phyloP scores from a whole-genome alignment of 192 early-diverging fungal species.

The Umbelopsis sp. region DNA sequence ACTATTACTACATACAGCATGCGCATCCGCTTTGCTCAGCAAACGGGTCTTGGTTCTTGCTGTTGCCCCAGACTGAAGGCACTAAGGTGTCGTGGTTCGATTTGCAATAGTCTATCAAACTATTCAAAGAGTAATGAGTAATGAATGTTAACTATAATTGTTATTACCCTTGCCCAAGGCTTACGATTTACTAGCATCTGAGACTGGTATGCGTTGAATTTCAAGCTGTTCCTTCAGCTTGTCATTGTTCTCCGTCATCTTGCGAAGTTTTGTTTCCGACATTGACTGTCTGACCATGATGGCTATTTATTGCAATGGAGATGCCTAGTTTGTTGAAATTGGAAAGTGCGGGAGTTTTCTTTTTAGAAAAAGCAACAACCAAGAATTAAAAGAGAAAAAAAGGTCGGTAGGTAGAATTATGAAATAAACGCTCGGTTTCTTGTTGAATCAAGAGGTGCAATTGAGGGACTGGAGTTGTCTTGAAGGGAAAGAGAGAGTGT shows the following conservation, averaged over 20 bases:
- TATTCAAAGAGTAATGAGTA: constrained; percentile 1
- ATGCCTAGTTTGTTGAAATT: too few species aligned
- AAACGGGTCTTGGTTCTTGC: constrained; percentile 25
- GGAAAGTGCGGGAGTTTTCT: too few species aligned
- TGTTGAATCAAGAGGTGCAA: background rate
- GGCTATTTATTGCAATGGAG: background rate
- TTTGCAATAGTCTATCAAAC: constrained; percentile 33
- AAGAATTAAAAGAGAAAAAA: too few species aligned
- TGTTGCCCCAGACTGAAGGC: constrained; percentile 31
- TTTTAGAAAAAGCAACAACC: too few species aligned
- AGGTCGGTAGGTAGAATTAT: too few species aligned
- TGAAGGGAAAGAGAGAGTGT: too few species aligned
- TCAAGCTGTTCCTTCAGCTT: constrained; percentile 79
- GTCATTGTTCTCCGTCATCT: constrained; percentile 73
- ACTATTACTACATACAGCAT: background rate
- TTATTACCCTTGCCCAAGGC: background rate
- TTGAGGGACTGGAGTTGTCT: background rate
- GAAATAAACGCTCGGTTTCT: too few species aligned
- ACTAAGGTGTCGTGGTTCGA: constrained; percentile 25
- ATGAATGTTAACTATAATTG: background rate
- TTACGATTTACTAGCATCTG: constrained; percentile 64
- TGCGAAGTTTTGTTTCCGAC: constrained; percentile 68
- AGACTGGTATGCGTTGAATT: constrained; percentile 72
- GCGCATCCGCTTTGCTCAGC: constrained; percentile 21
- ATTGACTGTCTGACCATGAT: constrained; percentile 31